Conservation (phyloP, 768 basidiomycete genomes). For the Rhodotorula babjevae region DNA sequence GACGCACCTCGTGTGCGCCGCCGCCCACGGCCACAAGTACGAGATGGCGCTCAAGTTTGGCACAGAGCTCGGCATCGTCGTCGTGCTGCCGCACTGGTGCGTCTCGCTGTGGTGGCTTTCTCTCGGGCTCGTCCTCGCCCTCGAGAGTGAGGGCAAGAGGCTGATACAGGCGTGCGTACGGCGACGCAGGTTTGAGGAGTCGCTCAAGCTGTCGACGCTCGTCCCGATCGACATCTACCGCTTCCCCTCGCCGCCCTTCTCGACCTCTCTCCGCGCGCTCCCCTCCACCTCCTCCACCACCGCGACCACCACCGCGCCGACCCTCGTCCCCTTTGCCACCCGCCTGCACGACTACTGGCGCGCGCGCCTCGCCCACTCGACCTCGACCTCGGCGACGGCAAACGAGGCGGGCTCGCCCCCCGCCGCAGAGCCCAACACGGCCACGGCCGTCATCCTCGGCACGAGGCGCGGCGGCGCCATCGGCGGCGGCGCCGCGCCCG, state of each 20-base stretch:
- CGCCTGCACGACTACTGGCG: slow-evolving; percentile 18
- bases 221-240: slow-evolving; percentile 43
- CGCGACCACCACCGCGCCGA: not conserved
- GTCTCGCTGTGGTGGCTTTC: not conserved
- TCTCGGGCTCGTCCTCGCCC: not conserved
- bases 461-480: too few species aligned
- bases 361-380: not conserved
- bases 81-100: slow-evolving; percentile 84
- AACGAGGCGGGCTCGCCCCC: not conserved
- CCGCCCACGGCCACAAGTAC: slow-evolving; percentile 53
- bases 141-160: too few species aligned
- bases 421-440: not conserved
- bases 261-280: slow-evolving; percentile 42
- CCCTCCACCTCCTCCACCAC: too few species aligned
- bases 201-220: slow-evolving; percentile 40
- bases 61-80: slow-evolving; percentile 51
- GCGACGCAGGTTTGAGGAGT: slow-evolving; percentile 58
- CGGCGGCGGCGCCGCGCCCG: not conserved
- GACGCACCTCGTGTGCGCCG: slow-evolving; percentile 73
- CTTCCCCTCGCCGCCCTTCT: slow-evolving; percentile 61
- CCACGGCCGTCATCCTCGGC: slow-evolving; percentile 10
- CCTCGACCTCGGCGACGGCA: not conserved
- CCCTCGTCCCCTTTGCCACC: slow-evolving; percentile 21
- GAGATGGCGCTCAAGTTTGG: slow-evolving; percentile 53
- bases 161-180: not conserved